Percentiles rank a stretch among this genome's conserved stretches.
Evolutionary conservation across 1,284 basidiomycete species (phyloP).

Genomic region (Ustilago tritici): DNA sequence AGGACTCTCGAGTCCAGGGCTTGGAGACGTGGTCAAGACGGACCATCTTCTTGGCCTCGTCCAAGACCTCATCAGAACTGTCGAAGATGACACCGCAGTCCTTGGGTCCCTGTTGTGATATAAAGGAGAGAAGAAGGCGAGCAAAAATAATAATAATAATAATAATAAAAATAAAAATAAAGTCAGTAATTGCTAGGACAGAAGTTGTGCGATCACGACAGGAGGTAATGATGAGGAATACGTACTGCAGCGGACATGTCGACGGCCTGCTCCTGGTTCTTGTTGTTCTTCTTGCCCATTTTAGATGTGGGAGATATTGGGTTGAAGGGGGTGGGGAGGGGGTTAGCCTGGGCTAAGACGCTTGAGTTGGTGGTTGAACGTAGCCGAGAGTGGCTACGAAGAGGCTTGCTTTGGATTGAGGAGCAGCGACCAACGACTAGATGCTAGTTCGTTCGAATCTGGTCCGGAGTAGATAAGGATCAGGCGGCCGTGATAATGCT

Average conservation of each 20-base stretch:
- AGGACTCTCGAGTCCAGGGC: slow-evolving; percentile 65
- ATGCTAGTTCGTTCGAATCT: slow-evolving; percentile 37
- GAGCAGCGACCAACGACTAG: slow-evolving; percentile 45
- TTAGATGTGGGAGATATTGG: slow-evolving; percentile 27
- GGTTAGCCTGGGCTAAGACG: slow-evolving; percentile 41
- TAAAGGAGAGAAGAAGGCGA: neutral
- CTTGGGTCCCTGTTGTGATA: slow-evolving; percentile 45
- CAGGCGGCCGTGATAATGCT: slow-evolving; percentile 35
- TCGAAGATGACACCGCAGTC: slow-evolving; percentile 64
- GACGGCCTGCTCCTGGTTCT: slow-evolving; percentile 54
- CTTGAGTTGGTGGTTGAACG: slow-evolving; percentile 20
- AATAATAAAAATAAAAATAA: neutral
- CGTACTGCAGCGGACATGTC: slow-evolving; percentile 49
- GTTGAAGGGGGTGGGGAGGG: slow-evolving; percentile 8
- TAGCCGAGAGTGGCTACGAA: slow-evolving; percentile 35
- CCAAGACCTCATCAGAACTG: slow-evolving; percentile 56
- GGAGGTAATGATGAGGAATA: slow-evolving; percentile 4
- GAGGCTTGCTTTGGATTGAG: slow-evolving; percentile 31
- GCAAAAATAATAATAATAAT: neutral
- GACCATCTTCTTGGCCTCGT: slow-evolving; percentile 57
- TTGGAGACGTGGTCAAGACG: slow-evolving; percentile 63
- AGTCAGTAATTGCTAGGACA: neutral
- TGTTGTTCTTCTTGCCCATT: slow-evolving; percentile 61
- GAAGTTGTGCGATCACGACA: neutral
- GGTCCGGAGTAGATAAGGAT: slow-evolving; percentile 12